Percentiles rank a stretch among this genome's conserved stretches.
Evolutionary conservation across 371 early-diverging fungal genomes (phyloP).

Genomic region (Coemansia sp.): DNA sequence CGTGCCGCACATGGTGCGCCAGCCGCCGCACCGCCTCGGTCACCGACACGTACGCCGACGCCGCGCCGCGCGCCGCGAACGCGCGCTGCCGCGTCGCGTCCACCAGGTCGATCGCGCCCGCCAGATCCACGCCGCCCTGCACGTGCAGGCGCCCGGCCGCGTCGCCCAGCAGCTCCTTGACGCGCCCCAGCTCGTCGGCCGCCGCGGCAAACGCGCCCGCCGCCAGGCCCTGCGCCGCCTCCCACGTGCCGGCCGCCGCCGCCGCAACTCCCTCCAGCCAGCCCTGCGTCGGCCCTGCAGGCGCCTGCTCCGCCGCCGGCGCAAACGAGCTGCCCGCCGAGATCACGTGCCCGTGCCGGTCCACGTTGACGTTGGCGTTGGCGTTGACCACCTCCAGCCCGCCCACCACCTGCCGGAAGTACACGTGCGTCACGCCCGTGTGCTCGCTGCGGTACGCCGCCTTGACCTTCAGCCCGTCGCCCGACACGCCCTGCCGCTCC

Average conservation of each 20-base stretch:
- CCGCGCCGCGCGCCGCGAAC: slow-evolving; percentile 20
- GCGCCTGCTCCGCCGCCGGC: slow-evolving; percentile 4
- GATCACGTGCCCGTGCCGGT: slow-evolving; percentile 65
- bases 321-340: slow-evolving; percentile 73
- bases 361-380: slow-evolving; percentile 79
- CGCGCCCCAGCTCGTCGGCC: slow-evolving; percentile 17
- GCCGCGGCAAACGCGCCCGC: slow-evolving; percentile 48
- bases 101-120: slow-evolving; percentile 21
- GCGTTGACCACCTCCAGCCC: slow-evolving; percentile 80
- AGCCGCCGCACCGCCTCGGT: slow-evolving; percentile 46
- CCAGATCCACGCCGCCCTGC: slow-evolving; percentile 13
- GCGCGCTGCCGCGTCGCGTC: slow-evolving; percentile 14
- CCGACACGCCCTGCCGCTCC: slow-evolving; percentile 27
- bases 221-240: slow-evolving; percentile 29
- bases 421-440: slow-evolving; percentile 80
- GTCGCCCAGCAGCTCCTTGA: slow-evolving; percentile 21
- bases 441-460: slow-evolving; percentile 64
- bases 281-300: slow-evolving; percentile 5
- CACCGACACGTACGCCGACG: slow-evolving; percentile 23
- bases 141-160: slow-evolving; percentile 26
- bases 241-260: slow-evolving; percentile 34
- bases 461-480: slow-evolving; percentile 27
- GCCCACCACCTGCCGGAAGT: slow-evolving; percentile 70
- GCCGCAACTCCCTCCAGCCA: slow-evolving; percentile 17
- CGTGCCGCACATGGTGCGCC: slow-evolving; percentile 33